Base-by-base conservation (phyloP, 1,284 basidiomycete genomes). In the Stygiomarasmius scandens region DNA sequence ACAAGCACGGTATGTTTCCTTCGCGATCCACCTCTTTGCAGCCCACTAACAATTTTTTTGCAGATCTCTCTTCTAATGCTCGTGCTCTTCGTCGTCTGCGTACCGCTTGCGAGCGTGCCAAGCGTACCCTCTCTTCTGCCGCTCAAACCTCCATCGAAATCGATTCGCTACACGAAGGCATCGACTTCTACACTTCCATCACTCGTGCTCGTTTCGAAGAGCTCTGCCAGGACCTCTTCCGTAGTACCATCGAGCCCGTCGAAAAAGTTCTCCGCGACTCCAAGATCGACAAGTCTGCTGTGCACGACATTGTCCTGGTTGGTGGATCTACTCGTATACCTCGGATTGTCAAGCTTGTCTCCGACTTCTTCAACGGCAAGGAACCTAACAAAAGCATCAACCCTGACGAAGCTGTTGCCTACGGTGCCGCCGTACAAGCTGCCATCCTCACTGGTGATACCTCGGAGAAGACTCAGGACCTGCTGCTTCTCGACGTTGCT, bases 191-290 rank as follows among this genome's bases (percentile, higher is more conserved):
- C 86, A 96, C 95, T 41, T 95, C 93, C 58, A 88, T 99, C 74
- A 98, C 96, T 70, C 95, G 96, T 84, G 96, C 96, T 58, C 93
- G 95, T 73, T 99, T 99, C 85, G 96, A 98, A 80, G 96, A 98
- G 78, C 82, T 98, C 61, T 96, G 94, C 83, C 92, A 95, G 75
- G 95, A 96, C 73, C 86, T 97, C 72, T 98, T 99, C 95, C 92
- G 93, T 65, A 86, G 88, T 69, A 98, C 96, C 58, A 87, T 98
- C 72, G 95, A 98, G 73, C 96, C 96, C 62, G 95, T 98, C 69
- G 95, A 98, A 85, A 97, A 97, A 83, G 96, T 98, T 66, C 90
- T 98, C 71, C 91, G 93, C 54, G 96, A 98, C 78, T 91, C 96
- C 66, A 98, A 98, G 87, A 96, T 98, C 71, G 94, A 97, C 87